These are phyloP conservation scores for Microcera coccophila DNA, from an alignment of 2,329 filamentous ascomycete species.

Conservation along the genomic window DNA sequence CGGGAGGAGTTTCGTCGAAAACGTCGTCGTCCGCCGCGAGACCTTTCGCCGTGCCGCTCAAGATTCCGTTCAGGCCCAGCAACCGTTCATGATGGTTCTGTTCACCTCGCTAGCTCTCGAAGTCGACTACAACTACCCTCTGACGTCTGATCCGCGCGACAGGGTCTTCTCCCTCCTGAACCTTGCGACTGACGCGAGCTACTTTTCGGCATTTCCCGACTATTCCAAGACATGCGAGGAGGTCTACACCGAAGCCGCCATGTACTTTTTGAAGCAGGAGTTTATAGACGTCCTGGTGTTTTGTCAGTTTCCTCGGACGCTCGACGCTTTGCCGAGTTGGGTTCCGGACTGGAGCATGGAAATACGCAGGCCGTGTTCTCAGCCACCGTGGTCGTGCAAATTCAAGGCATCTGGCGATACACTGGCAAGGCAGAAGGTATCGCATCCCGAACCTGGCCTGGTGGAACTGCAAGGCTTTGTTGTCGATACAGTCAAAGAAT, in stretches of 20 bases:
- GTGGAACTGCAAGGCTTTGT: constrained; percentile 3
- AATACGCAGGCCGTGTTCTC: constrained; percentile 5
- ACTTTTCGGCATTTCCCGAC: constrained; percentile 5
- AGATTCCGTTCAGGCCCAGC: not conserved
- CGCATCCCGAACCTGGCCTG: not conserved
- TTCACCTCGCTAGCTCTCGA: constrained; percentile 6
- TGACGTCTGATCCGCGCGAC: constrained; percentile 11
- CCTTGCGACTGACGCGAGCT: constrained; percentile 3
- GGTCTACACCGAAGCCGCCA: constrained; percentile 10
- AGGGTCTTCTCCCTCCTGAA: constrained; percentile 12
- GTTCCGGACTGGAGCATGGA: constrained; percentile 16
- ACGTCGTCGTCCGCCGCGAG: constrained; percentile 5
- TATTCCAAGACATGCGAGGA: constrained; percentile 9
- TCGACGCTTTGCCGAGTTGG: constrained; percentile 7
- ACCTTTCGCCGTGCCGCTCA: not conserved
- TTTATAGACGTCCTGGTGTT: constrained; percentile 8
- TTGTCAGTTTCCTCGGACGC: constrained; percentile 9
- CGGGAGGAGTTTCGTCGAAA: constrained; percentile 8
- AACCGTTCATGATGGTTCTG: constrained; percentile 7
- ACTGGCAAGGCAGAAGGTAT: not conserved
- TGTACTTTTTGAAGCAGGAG: constrained; percentile 6
- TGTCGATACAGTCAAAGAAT: constrained; percentile 9
- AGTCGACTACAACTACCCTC: constrained; percentile 11
- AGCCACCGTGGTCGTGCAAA: constrained; percentile 4
- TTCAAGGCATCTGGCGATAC: constrained; percentile 8